Conservation (phyloP, 352 stramenopile species). For the Phytophthora crassamura region DNA sequence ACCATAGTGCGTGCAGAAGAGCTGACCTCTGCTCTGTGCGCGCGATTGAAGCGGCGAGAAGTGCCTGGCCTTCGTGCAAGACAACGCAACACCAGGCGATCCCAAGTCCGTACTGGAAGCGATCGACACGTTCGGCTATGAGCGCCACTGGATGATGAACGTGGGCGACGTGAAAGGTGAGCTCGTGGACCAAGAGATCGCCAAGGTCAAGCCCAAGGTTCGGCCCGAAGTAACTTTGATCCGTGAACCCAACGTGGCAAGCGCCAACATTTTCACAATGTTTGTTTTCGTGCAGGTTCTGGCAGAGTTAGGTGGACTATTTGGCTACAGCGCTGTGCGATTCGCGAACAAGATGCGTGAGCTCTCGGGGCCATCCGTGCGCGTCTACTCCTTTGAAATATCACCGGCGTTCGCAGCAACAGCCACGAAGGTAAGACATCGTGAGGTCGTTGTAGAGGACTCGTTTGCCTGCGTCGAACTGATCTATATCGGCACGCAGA, state of each 20-base stretch:
- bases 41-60: constrained; percentile 17
- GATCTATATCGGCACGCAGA: constrained; percentile 16
- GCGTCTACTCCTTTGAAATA: constrained; percentile 60
- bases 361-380: constrained; percentile 23
- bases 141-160: constrained; percentile 53
- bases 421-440: constrained; percentile 34
- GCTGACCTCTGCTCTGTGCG: neutral
- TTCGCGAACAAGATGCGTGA: constrained; percentile 44
- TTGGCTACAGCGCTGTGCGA: constrained; percentile 55
- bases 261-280: no score
- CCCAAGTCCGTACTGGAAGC: constrained; percentile 41
- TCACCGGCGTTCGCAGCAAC: constrained; percentile 41
- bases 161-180: constrained; percentile 51
- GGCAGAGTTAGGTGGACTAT: constrained; percentile 47
- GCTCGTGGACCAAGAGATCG: constrained; percentile 48
- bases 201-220: constrained; percentile 39
- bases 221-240: neutral
- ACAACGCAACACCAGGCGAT: constrained; percentile 38
- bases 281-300: constrained; percentile 29
- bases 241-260: no score
- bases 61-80: constrained; percentile 39
- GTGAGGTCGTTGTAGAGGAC: no score
- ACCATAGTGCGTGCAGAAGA: no score
- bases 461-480: neutral
- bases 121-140: constrained; percentile 48